Conservation (phyloP, 2,329 filamentous ascomycete species). For the Claviceps humidiphila region DNA sequence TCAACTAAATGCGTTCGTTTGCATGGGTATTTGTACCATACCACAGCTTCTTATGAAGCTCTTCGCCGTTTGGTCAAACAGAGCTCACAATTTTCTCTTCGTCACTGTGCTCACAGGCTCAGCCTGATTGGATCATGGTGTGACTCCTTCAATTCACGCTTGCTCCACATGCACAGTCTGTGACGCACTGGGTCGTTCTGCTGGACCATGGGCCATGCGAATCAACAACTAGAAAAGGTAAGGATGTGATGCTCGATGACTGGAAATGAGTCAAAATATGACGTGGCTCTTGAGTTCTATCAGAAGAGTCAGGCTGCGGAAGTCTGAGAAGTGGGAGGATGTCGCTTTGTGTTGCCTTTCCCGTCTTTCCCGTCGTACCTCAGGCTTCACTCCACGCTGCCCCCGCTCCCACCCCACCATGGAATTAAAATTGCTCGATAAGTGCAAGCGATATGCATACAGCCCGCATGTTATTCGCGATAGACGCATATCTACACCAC, state of each 20-base stretch:
- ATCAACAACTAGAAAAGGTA: neutral
- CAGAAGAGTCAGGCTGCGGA: neutral
- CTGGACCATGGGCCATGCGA: neutral
- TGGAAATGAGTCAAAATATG: slow-evolving; percentile 1
- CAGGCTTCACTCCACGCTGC: neutral
- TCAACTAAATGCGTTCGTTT: neutral
- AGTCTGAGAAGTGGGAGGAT: neutral
- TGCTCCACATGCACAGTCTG: slow-evolving; percentile 5
- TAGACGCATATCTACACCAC: slow-evolving; percentile 20
- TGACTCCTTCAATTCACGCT: slow-evolving; percentile 5
- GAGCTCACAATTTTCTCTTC: neutral
- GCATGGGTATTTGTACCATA: neutral
- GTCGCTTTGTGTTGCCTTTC: neutral
- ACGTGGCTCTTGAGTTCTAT: neutral
- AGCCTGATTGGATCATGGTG: slow-evolving; percentile 5
- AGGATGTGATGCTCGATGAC: slow-evolving; percentile 2
- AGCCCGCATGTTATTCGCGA: slow-evolving; percentile 9
- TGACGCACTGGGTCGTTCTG: slow-evolving; percentile 2
- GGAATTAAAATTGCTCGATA: slow-evolving; percentile 10
- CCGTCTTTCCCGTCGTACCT: neutral
- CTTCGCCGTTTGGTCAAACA: neutral
- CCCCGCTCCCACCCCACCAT: slow-evolving; percentile 8
- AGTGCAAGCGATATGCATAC: slow-evolving; percentile 16
- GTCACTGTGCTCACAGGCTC: neutral
- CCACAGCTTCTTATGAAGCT: neutral